These are phyloP conservation scores for Selaginella tamariscina DNA, from an alignment of 75 land plant species.

Conservation along the genomic window DNA sequence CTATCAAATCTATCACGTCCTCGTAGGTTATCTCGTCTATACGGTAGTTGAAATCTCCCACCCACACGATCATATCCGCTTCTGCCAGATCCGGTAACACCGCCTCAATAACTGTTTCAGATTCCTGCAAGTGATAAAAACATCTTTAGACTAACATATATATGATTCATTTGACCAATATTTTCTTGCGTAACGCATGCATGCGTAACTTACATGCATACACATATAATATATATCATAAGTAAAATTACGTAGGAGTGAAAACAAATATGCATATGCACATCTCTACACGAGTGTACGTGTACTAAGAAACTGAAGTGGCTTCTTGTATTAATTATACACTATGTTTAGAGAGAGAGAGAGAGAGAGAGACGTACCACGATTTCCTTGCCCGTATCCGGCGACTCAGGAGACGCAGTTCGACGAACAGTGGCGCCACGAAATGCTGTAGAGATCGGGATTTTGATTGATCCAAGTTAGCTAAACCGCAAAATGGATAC, in stretches of 20 bases:
- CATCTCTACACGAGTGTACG: no score
- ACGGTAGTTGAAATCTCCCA: constrained; percentile 92
- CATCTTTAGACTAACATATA: not conserved
- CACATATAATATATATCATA: no score
- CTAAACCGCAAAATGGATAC: not conserved
- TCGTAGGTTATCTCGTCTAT: constrained; percentile 72
- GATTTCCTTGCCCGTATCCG: not conserved
- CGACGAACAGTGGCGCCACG: constrained; percentile 38
- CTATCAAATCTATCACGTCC: constrained; percentile 61
- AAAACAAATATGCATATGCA: no score
- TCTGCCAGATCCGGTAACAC: constrained; percentile 63
- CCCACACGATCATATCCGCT: constrained; percentile 78
- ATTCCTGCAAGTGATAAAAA: constrained; percentile 8
- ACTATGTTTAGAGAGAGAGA: no score
- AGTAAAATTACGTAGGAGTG: no score
- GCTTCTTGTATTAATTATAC: no score
- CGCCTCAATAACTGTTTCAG: not conserved
- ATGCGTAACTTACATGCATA: no score
- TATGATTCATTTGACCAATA: no score
- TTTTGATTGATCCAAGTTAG: not conserved
- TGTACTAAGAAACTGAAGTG: no score
- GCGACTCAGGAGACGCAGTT: not conserved
- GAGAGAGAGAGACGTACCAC: not conserved
- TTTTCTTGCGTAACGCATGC: no score
- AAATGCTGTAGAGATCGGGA: constrained; percentile 8